Percentiles rank a stretch among this genome's conserved stretches.
phyloP scores from a whole-genome alignment of 352 stramenopile species.

The Phytophthora sp. region DNA sequence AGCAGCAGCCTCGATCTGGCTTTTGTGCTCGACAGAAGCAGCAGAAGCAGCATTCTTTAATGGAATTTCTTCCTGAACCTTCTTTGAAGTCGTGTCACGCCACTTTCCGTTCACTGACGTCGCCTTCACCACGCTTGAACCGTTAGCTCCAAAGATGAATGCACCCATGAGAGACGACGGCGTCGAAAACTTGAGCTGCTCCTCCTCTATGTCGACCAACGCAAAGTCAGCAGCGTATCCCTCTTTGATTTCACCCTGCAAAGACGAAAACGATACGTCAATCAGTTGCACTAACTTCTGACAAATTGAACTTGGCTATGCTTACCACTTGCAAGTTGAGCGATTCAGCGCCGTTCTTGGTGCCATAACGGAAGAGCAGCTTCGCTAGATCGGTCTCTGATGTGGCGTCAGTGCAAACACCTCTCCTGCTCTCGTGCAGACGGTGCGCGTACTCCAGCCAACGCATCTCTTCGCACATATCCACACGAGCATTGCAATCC shows the following conservation, averaged over 20 bases:
- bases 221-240: conserved; percentile 75
- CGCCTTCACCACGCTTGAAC: conserved; percentile 73
- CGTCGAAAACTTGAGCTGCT: conserved; percentile 73
- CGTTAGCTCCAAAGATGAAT: conserved; percentile 78
- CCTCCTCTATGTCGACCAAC: conserved; percentile 68
- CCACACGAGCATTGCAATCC: conserved; percentile 81
- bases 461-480: conserved; percentile 87
- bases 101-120: conserved; percentile 78
- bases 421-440: conserved; percentile 65
- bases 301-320: not conserved
- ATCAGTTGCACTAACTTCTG: not conserved
- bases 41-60: conserved; percentile 10
- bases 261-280: conserved; percentile 11
- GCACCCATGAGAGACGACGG: conserved; percentile 63
- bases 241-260: conserved; percentile 69
- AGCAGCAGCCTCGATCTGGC: conserved; percentile 53
- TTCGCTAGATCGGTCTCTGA: conserved; percentile 64
- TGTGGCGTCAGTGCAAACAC: conserved; percentile 64
- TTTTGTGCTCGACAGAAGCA: conserved; percentile 51
- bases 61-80: not conserved
- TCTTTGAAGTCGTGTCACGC: conserved; percentile 46
- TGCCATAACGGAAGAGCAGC: conserved; percentile 73
- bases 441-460: conserved; percentile 82
- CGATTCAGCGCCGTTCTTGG: conserved; percentile 65
- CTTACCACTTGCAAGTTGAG: conserved; percentile 76